Percentiles rank a stretch among this genome's conserved stretches.
Conservation (phyloP, 192 early-diverging fungal species). For the Glomus cerebriforme region DNA sequence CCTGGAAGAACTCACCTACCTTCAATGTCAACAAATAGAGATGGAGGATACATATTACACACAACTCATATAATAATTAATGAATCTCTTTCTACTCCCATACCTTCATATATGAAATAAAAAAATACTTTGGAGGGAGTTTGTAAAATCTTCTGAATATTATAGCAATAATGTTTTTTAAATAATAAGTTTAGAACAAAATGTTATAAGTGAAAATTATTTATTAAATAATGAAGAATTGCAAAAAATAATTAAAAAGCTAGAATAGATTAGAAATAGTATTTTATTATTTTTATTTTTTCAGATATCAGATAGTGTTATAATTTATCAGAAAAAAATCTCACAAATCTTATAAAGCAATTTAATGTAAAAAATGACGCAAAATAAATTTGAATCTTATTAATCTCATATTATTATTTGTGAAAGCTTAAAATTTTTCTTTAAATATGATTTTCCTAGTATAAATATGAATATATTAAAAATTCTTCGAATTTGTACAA, state of each 20-base stretch:
- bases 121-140: not conserved
- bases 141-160: not conserved
- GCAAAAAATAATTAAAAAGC: not conserved
- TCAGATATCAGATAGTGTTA: too few relatives aligned
- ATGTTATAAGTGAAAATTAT: not conserved
- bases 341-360: not conserved
- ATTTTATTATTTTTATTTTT: too few relatives aligned
- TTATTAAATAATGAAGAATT: not conserved
- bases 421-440: not conserved
- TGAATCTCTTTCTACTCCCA: slow-evolving; percentile 7
- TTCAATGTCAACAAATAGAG: slow-evolving; percentile 72
- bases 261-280: not conserved
- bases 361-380: too few relatives aligned
- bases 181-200: not conserved
- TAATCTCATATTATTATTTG: not conserved
- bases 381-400: too few relatives aligned
- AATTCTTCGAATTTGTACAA: too few relatives aligned
- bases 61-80: slow-evolving; percentile 56
- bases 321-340: too few relatives aligned
- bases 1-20: slow-evolving; percentile 83
- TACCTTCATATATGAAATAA: slow-evolving; percentile 13
- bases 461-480: not conserved
- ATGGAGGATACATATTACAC: slow-evolving; percentile 70
- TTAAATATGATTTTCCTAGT: not conserved
- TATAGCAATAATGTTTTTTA: not conserved